Conservation (phyloP, 2,329 filamentous ascomycete species). For the Pseudocercospora crystallina region DNA sequence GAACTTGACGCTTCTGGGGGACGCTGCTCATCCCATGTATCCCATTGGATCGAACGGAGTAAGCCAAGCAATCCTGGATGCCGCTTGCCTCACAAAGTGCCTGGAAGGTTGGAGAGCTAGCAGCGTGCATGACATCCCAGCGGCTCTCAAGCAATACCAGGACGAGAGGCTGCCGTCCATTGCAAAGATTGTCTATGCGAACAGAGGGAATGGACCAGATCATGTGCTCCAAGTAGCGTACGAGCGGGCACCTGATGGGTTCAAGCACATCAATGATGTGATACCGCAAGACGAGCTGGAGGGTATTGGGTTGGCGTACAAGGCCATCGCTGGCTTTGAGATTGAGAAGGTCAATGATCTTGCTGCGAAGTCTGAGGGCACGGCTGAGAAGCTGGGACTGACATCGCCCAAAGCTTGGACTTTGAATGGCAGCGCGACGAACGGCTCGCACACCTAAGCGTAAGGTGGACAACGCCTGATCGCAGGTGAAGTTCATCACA, state of each 20-base stretch:
- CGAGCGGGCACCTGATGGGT: conserved; percentile 45
- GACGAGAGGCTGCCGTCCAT: conserved; percentile 43
- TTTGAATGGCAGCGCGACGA: not conserved
- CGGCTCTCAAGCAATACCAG: conserved; percentile 42
- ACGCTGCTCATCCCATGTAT: conserved; percentile 46
- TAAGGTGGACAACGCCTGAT: no score
- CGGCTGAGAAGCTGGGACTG: conserved; percentile 26
- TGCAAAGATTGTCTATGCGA: conserved; percentile 48
- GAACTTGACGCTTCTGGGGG: conserved; percentile 41
- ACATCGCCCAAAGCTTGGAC: conserved; percentile 19
- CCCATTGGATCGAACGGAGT: conserved; percentile 48
- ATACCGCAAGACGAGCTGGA: conserved; percentile 28
- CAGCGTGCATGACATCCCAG: conserved; percentile 28
- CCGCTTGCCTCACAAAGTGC: conserved; percentile 40
- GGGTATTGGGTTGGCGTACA: conserved; percentile 30
- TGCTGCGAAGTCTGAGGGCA: conserved; percentile 38
- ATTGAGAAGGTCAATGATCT: conserved; percentile 46
- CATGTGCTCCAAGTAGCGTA: conserved; percentile 49
- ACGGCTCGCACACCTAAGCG: not conserved
- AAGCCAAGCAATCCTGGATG: conserved; percentile 48
- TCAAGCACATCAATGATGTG: conserved; percentile 40
- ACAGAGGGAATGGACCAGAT: conserved; percentile 48
- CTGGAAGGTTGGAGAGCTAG: conserved; percentile 28
- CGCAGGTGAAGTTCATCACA: no score
- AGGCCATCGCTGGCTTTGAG: conserved; percentile 48